Conservation (phyloP, 306 rosid species). For the Prosopis cineraria region DNA sequence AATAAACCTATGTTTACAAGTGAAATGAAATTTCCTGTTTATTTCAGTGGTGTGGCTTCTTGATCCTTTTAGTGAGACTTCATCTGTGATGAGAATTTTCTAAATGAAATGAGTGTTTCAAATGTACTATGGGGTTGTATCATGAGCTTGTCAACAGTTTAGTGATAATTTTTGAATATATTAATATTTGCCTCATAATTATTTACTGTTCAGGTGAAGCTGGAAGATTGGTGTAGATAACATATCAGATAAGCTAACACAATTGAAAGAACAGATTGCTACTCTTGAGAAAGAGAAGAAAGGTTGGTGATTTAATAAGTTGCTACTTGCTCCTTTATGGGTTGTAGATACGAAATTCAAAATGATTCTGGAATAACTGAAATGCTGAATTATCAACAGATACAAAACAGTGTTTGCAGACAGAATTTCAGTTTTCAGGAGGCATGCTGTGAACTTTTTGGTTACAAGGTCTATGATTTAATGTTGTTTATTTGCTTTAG, state of each 20-base stretch:
- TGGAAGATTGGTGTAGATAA: slow-evolving; percentile 84
- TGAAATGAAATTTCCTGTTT: slow-evolving; percentile 22
- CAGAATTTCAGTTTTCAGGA: slow-evolving; percentile 91
- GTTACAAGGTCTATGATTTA: slow-evolving; percentile 63
- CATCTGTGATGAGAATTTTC: slow-evolving; percentile 19
- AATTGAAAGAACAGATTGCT: slow-evolving; percentile 90
- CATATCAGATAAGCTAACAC: slow-evolving; percentile 80
- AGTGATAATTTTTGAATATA: slow-evolving; percentile 4
- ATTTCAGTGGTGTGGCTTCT: slow-evolving; percentile 1
- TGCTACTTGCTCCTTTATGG: slow-evolving; percentile 11
- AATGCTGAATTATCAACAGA: slow-evolving; percentile 57
- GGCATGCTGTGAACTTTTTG: slow-evolving; percentile 99
- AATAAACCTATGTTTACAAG: not conserved
- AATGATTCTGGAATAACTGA: slow-evolving; percentile 31
- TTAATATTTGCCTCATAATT: slow-evolving; percentile 36
- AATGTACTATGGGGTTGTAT: slow-evolving; percentile 8
- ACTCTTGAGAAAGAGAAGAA: slow-evolving; percentile 95
- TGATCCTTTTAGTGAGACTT: slow-evolving; percentile 7
- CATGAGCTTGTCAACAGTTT: slow-evolving; percentile 1
- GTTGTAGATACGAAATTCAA: slow-evolving; percentile 24
- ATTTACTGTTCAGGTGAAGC: slow-evolving; percentile 65
- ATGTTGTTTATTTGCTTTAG: not conserved
- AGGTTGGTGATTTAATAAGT: slow-evolving; percentile 53
- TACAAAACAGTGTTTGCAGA: slow-evolving; percentile 97
- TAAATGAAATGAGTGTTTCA: not conserved